Evolutionary conservation across 371 early-diverging fungal genomes (phyloP).

Genomic region (Syncephalastrum monosporum): DNA sequence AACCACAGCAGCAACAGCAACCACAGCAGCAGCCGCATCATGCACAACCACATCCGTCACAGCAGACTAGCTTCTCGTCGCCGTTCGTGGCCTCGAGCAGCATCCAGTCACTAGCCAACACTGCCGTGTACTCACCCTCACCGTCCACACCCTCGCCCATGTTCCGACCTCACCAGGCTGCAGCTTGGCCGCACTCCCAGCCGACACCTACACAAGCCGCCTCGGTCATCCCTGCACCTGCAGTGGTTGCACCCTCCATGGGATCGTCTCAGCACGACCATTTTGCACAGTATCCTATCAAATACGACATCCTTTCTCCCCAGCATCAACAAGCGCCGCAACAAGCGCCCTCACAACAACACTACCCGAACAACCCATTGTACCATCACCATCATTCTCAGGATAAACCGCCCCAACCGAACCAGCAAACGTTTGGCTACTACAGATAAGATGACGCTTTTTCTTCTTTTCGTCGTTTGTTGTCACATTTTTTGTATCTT

Average conservation of each 20-base stretch:
- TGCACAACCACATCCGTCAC: background rate
- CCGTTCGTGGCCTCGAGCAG: too few relatives aligned
- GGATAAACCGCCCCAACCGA: background rate
- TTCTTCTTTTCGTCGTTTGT: background rate
- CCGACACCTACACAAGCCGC: too few relatives aligned
- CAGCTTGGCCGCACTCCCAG: too few relatives aligned
- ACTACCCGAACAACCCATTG: background rate
- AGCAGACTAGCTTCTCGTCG: too few relatives aligned
- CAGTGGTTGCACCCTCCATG: too few relatives aligned
- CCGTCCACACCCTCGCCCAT: background rate
- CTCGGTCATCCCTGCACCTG: too few relatives aligned
- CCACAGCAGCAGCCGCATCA: background rate
- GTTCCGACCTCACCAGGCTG: too few relatives aligned
- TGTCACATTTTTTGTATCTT: background rate
- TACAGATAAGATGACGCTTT: background rate
- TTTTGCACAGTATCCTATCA: background rate
- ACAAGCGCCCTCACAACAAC: background rate
- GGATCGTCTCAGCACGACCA: too few relatives aligned
- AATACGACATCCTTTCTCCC: background rate
- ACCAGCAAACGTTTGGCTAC: background rate
- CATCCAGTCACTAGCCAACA: too few relatives aligned
- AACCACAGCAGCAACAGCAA: slow-evolving; percentile 3
- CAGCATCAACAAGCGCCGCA: slow-evolving; percentile 6
- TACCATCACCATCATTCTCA: slow-evolving; percentile 4
- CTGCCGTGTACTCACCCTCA: background rate